Evolutionary conservation across 352 stramenopile genomes (phyloP).

Genomic region (Globisporangium recalcitrans): DNA sequence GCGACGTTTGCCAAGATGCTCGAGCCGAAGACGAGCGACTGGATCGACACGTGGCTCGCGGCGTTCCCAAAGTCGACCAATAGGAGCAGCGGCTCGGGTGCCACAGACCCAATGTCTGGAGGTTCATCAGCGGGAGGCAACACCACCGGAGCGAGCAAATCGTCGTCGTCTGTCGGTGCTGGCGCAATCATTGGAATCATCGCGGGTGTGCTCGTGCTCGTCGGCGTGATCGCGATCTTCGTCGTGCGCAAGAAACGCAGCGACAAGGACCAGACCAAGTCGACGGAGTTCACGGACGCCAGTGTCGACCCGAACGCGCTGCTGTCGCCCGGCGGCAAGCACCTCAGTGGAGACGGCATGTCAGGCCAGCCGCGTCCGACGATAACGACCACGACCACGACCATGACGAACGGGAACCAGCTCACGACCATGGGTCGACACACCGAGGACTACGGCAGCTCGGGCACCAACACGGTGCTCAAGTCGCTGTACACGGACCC

Average conservation of each 20-base stretch:
- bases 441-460: slow-evolving; percentile 20
- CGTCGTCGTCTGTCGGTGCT: slow-evolving; percentile 7
- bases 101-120: not conserved
- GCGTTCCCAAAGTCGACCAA: slow-evolving; percentile 2
- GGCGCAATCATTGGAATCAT: slow-evolving; percentile 10
- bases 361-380: not conserved
- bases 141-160: not conserved
- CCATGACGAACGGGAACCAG: slow-evolving; percentile 1
- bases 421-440: slow-evolving; percentile 4
- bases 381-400: slow-evolving; percentile 1
- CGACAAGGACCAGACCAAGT: not conserved
- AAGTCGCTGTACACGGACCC: slow-evolving; percentile 29
- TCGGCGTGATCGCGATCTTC: slow-evolving; percentile 10
- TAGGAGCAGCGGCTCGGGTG: not conserved
- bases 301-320: slow-evolving; percentile 8
- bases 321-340: slow-evolving; percentile 6
- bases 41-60: slow-evolving; percentile 12
- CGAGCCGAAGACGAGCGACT: slow-evolving; percentile 10
- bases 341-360: not conserved
- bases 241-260: slow-evolving; percentile 6
- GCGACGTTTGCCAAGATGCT: not conserved
- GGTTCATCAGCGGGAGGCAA: not conserved
- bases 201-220: slow-evolving; percentile 8
- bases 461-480: slow-evolving; percentile 14
- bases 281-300: not conserved